Evolutionary conservation across 2,329 filamentous ascomycete species (phyloP).

Genomic region (Thelonectria olida): DNA sequence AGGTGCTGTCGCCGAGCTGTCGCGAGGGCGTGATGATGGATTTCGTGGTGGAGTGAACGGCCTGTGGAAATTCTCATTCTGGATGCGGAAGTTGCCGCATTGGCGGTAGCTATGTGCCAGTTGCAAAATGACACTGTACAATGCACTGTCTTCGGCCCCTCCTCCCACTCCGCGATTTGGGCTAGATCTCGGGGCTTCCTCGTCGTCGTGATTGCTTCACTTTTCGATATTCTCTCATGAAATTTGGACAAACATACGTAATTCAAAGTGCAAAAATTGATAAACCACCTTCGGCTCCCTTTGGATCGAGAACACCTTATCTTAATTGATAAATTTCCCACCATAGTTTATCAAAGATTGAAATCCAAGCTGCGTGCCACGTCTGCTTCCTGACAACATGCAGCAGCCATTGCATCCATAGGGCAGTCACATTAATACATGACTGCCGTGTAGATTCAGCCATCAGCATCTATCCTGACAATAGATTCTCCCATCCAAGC

Average conservation of each 20-base stretch:
- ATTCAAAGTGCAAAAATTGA: too few species aligned
- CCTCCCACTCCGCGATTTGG: too few species aligned
- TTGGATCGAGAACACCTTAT: too few species aligned
- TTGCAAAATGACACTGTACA: conserved; percentile 19
- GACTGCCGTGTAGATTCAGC: neutral
- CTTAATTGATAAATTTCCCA: too few species aligned
- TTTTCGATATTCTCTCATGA: neutral
- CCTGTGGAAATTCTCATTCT: conserved; percentile 40
- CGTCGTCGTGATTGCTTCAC: conserved; percentile 13
- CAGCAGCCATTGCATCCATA: neutral
- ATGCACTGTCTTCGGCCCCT: conserved; percentile 1
- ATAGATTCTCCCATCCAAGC: neutral
- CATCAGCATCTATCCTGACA: neutral
- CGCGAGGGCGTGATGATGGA: conserved; percentile 33
- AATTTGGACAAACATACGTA: too few species aligned
- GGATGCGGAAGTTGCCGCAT: conserved; percentile 32
- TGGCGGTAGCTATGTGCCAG: conserved; percentile 16
- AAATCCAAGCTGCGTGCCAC: too few species aligned
- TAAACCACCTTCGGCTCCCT: too few species aligned
- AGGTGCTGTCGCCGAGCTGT: conserved; percentile 36
- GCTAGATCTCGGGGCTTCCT: neutral
- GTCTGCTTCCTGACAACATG: too few species aligned
- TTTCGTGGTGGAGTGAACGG: conserved; percentile 38
- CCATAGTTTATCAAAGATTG: too few species aligned
- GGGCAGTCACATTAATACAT: neutral